Conservation (phyloP, 164 flowering plant species). For the Nymphaea colorata region DNA sequence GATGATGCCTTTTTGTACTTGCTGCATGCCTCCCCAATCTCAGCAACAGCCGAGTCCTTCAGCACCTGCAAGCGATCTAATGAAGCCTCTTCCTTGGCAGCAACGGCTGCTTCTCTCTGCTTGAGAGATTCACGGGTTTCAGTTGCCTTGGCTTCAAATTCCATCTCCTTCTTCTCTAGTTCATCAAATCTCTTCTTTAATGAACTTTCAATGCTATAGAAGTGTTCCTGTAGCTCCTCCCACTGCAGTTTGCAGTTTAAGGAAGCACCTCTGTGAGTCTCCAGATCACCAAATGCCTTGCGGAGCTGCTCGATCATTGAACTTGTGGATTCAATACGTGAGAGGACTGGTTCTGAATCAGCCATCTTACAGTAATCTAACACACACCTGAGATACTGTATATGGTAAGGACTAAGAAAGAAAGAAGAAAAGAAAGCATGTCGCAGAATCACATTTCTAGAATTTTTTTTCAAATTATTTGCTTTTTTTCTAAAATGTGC, state of each 20-base stretch:
- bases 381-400: background rate
- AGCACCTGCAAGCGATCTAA: slow-evolving; percentile 70
- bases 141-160: slow-evolving; percentile 46
- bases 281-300: slow-evolving; percentile 94
- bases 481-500: too few species aligned
- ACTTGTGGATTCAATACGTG: slow-evolving; percentile 63
- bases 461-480: too few species aligned
- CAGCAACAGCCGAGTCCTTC: slow-evolving; percentile 76
- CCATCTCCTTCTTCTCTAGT: slow-evolving; percentile 81
- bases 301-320: slow-evolving; percentile 92
- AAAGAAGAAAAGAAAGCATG: background rate
- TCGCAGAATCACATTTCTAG: background rate
- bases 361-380: slow-evolving; percentile 43
- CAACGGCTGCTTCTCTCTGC: slow-evolving; percentile 66
- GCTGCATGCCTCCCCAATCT: slow-evolving; percentile 41
- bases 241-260: slow-evolving; percentile 61
- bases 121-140: slow-evolving; percentile 47
- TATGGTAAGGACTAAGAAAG: background rate
- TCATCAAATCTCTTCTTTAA: slow-evolving; percentile 79
- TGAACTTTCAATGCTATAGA: slow-evolving; percentile 88
- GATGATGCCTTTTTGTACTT: slow-evolving; percentile 31
- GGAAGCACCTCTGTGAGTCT: slow-evolving; percentile 73
- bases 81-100: slow-evolving; percentile 69
- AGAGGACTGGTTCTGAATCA: slow-evolving; percentile 53
- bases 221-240: slow-evolving; percentile 95